These are phyloP conservation scores for Avena eriantha DNA, from an alignment of 176 grass and related monocot species.

Conservation along the genomic window DNA sequence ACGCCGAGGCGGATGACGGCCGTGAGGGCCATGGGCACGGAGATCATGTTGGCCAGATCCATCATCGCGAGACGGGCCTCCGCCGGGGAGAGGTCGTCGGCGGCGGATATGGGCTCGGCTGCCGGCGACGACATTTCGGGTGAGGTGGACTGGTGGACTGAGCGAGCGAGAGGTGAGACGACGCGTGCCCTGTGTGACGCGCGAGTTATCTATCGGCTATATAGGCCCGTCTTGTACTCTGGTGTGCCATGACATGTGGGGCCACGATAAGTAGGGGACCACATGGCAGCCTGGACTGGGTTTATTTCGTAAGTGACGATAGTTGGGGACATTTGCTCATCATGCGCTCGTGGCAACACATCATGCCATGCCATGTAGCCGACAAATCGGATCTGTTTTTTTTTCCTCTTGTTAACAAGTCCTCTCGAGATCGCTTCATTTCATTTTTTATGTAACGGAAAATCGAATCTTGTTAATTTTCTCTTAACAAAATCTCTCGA, in stretches of 20 bases:
- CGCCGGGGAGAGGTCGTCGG: background rate
- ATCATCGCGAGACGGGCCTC: slow-evolving; percentile 69
- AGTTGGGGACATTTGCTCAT: background rate
- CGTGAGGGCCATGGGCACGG: slow-evolving; percentile 83
- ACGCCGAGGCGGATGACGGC: slow-evolving; percentile 70
- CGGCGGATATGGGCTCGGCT: background rate
- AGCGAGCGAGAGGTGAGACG: background rate
- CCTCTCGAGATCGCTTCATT: no score
- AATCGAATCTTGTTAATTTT: no score
- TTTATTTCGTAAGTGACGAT: background rate
- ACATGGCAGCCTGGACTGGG: background rate
- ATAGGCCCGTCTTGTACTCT: background rate
- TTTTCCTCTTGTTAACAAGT: no score
- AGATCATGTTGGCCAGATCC: slow-evolving; percentile 82
- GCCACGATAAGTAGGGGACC: background rate
- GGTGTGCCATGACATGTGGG: background rate
- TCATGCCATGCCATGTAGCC: no score
- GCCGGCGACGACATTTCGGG: background rate
- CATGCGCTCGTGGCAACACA: background rate
- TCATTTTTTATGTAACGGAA: no score
- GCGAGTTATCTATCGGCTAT: background rate
- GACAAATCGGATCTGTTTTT: no score
- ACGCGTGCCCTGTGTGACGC: no score
- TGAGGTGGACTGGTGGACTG: background rate
- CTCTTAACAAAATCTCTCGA: no score